phyloP scores from a whole-genome alignment of 2,329 filamentous ascomycete genomes.

The Phyllachora maydis region DNA sequence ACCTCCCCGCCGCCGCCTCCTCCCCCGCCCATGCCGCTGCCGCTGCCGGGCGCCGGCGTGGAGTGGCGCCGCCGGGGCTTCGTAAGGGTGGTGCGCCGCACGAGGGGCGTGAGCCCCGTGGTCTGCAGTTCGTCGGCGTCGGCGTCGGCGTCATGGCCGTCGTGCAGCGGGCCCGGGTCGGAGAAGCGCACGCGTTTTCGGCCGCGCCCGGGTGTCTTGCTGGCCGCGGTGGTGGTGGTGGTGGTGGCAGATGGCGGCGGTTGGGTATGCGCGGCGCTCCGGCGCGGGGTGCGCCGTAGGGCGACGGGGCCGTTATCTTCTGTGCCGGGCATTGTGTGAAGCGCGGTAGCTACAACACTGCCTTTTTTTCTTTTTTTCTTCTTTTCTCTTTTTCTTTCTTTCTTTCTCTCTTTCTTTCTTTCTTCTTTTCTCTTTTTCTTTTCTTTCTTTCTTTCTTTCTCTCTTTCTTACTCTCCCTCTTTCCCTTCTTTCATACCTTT shows the following conservation, averaged over 20 bases:
- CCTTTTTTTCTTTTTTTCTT: too few species aligned
- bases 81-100: slow-evolving; percentile 26
- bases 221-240: slow-evolving; percentile 9
- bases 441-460: too few species aligned
- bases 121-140: slow-evolving; percentile 10
- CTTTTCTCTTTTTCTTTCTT: too few species aligned
- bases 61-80: slow-evolving; percentile 20
- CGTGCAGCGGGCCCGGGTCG: slow-evolving; percentile 24
- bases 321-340: too few species aligned
- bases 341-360: too few species aligned
- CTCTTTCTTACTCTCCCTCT: too few species aligned
- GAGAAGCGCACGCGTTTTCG: slow-evolving; percentile 38
- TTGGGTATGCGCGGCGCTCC: slow-evolving; percentile 4
- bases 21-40: slow-evolving; percentile 2
- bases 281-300: too few species aligned
- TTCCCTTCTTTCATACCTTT: too few species aligned
- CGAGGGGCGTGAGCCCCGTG: slow-evolving; percentile 37
- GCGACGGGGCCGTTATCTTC: too few species aligned
- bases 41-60: slow-evolving; percentile 11
- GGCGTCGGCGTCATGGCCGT: too few species aligned
- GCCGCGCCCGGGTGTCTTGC: slow-evolving; percentile 8
- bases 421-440: too few species aligned
- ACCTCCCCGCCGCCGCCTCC: slow-evolving; percentile 6
- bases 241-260: slow-evolving; percentile 2
- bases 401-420: too few species aligned